A percentile compares a stretch with the other conserved stretches of the same genome.
phyloP scores from a whole-genome alignment of 2,329 filamentous ascomycete species.

The Leptographium lundbergii region DNA sequence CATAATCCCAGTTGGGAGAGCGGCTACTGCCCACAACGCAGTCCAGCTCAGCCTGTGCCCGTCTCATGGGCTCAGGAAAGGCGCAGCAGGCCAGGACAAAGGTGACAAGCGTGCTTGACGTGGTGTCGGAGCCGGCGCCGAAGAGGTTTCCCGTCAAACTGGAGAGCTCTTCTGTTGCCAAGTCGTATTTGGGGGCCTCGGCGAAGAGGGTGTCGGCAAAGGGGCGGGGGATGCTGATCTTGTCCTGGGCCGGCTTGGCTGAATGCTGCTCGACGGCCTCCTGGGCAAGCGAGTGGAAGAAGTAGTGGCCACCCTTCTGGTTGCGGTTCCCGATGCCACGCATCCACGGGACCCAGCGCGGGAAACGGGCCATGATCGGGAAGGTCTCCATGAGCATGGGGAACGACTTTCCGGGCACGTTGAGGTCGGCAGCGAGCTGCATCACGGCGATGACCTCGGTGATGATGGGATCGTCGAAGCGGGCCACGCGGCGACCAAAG shows the following conservation, averaged over 20 bases:
- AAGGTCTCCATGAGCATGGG: slow-evolving; percentile 47
- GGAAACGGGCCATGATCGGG: slow-evolving; percentile 33
- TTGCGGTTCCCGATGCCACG: slow-evolving; percentile 28
- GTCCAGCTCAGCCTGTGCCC: slow-evolving; percentile 40
- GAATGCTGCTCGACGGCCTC: slow-evolving; percentile 31
- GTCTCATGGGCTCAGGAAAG: slow-evolving; percentile 31
- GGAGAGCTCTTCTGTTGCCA: slow-evolving; percentile 31
- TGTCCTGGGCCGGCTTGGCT: slow-evolving; percentile 12
- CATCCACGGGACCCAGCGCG: slow-evolving; percentile 36
- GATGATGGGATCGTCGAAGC: slow-evolving; percentile 40
- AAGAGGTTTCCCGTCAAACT: slow-evolving; percentile 34
- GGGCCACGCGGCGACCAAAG: slow-evolving; percentile 39
- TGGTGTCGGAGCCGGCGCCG: slow-evolving; percentile 35
- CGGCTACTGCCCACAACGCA: slow-evolving; percentile 32
- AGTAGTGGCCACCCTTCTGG: slow-evolving; percentile 30
- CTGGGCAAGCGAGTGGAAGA: slow-evolving; percentile 38
- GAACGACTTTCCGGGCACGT: slow-evolving; percentile 38
- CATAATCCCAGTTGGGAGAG: slow-evolving; percentile 34
- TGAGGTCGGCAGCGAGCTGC: slow-evolving; percentile 43
- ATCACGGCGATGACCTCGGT: slow-evolving; percentile 46
- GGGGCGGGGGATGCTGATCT: slow-evolving; percentile 17
- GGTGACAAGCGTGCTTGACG: slow-evolving; percentile 29
- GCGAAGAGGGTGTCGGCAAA: slow-evolving; percentile 35
- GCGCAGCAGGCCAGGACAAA: slow-evolving; percentile 37
- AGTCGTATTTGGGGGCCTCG: slow-evolving; percentile 31